Evolutionary conservation across 306 rosid genomes (phyloP), one percentile per base, ranked within the genome.

Genomic region (Cucurbita ficifolia): DNA sequence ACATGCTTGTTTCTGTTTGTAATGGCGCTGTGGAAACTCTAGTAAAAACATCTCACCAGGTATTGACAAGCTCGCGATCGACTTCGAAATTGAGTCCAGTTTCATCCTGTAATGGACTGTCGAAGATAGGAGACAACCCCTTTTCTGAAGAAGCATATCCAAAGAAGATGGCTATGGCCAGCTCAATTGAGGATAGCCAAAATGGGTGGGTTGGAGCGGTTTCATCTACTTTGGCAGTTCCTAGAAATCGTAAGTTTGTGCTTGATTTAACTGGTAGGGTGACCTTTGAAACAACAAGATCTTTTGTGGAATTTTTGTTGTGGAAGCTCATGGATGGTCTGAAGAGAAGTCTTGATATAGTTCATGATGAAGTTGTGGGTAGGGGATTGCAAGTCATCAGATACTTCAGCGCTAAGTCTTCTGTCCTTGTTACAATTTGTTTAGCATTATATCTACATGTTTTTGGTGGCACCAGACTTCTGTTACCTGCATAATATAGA

Each of bases 11-110:
- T 70, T 79, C 96, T n/a, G 39, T 91, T 2, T 89, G 91, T 71
- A 94, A 86, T 76, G 96, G 96, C 42, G 96, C 99, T 58, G 97
- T 91, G 52, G 97, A 89, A 77, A 91, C 97, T 9, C 82, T 85
- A 2, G 92, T 94, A 52, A 94, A 58, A 62, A 90, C 92, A 13
- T 87, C 99, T 70, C 99, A 94, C 61, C 88, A 84, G 38, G 97
- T 94, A 50, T 74, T 91, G 86, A 84, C 87, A 0, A 82, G 80
- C 63, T 58, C 78, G 7, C 58, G n/a, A 7, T 57, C 81, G 10
- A 77, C 58, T 61, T 76, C 73, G 6, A 74, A 74, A 46, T 62
- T 82, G 6, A 71, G 56, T 77, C 78, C 77, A 0, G 43, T 63
- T 64, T 58, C 77, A 7, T 43, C 81, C n/a, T 76, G 50, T 70